phyloP scores from a whole-genome alignment of 768 basidiomycete species.

The Cystobasidium ongulense region DNA sequence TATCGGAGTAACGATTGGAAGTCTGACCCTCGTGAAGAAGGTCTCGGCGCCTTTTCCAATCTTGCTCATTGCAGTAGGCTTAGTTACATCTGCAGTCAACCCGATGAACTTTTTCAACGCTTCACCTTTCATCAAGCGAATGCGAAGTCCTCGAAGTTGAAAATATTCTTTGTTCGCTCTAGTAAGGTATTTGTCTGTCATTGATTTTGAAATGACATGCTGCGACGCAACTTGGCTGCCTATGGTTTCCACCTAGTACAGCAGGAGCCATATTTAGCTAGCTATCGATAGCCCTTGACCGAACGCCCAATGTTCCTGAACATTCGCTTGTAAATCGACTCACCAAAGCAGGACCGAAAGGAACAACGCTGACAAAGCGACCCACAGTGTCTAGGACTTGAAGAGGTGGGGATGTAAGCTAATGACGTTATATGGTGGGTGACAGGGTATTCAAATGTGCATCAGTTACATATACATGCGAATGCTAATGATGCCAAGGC shows the following conservation, averaged over 20 bases:
- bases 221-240: background rate
- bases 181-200: slow-evolving; percentile 3
- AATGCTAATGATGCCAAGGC: background rate
- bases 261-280: background rate
- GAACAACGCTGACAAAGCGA: background rate
- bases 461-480: background rate
- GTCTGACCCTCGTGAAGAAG: background rate
- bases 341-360: background rate
- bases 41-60: background rate
- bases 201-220: background rate
- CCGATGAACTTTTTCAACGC: background rate
- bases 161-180: slow-evolving; percentile 15
- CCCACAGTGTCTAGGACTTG: slow-evolving; percentile 8
- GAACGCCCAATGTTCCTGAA: background rate
- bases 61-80: background rate
- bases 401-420: slow-evolving; percentile 4
- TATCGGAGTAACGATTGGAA: slow-evolving; percentile 3
- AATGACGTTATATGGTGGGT: no score
- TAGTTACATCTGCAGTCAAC: background rate
- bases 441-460: no score
- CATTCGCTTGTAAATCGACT: background rate
- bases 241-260: background rate
- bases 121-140: background rate
- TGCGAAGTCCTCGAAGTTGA: background rate
- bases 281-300: no score